Evolutionary conservation across 2,329 filamentous ascomycete genomes (phyloP).

Genomic region (Claviceps cyperi): DNA sequence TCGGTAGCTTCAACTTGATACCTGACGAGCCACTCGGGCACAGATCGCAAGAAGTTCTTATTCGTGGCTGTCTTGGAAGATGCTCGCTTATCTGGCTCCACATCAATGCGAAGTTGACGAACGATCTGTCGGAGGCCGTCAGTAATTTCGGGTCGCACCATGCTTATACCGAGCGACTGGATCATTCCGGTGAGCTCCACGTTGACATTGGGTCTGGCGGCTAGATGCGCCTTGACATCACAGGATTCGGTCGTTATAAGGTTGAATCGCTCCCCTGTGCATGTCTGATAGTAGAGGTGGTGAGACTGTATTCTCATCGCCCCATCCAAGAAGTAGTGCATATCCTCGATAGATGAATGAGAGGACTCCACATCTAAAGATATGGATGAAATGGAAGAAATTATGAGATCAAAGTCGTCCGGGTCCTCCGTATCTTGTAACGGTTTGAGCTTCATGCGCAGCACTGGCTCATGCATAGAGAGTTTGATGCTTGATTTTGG

Average conservation of each 20-base stretch:
- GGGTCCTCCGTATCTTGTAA: constrained; percentile 48
- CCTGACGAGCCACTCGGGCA: constrained; percentile 75
- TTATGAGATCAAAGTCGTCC: constrained; percentile 87
- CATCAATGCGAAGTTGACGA: constrained; percentile 59
- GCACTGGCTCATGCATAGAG: constrained; percentile 88
- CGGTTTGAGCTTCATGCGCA: constrained; percentile 77
- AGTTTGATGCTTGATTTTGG: constrained; percentile 92
- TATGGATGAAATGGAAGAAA: constrained; percentile 86
- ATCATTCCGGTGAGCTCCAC: constrained; percentile 68
- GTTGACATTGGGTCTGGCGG: constrained; percentile 70
- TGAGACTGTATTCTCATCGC: constrained; percentile 75
- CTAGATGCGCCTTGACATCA: constrained; percentile 74
- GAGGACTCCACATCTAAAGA: constrained; percentile 90
- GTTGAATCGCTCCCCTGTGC: constrained; percentile 68
- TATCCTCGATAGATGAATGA: constrained; percentile 70
- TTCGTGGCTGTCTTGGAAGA: constrained; percentile 34
- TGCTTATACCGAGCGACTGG: constrained; percentile 76
- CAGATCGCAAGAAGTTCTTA: constrained; percentile 57
- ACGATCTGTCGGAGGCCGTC: constrained; percentile 87
- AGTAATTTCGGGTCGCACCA: constrained; percentile 84
- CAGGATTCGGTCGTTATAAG: constrained; percentile 77
- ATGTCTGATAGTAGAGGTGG: constrained; percentile 87
- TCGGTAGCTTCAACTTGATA: constrained; percentile 77
- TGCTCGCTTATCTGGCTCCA: constrained; percentile 44
- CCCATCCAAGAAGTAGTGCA: constrained; percentile 76